Evolutionary conservation across 495 filamentous ascomycete species (phyloP), one percentile per base, ranked within the genome.

Genomic region (Aspergillus olivimuriae): DNA sequence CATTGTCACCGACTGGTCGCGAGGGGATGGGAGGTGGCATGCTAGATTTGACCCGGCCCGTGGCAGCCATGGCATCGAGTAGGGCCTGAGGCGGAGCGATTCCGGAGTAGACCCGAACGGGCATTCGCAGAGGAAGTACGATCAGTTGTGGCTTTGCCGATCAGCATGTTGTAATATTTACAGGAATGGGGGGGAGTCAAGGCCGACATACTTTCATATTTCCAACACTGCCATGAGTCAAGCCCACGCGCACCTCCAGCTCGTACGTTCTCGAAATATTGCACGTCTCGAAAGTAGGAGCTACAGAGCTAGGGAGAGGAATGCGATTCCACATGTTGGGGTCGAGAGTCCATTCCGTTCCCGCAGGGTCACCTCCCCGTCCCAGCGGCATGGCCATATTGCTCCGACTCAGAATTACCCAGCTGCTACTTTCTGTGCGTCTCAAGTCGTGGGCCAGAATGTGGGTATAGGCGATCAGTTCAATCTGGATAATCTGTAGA

Each of bases 251-350:
- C 24, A 95, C 68, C 56, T 95, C 87, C 32, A 98, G 65, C 50
- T 86, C 84, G 56, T 98, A 98, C 18, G 57, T 70, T 32, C 91
- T 78, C 39, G 72, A 70, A 39, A 98, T 79, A 59, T 97, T 97
- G 57, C 92, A 98, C 15, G 89, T 90, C 34, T 78, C 68, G 56
- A 98, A 98, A 4, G 77, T 78, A 0, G 92, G 92, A 16, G 87
- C 81, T 21, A 97, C 76, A 1, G 83, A 89, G 55, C 85, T 89
- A 3, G 92, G 92, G 12, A 97, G 64, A 3, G 78, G 71, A 14
- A 77, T 60, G 18, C 65, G 64, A 39, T 74, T 72, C 92, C 92
- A 98, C 23, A 90, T 50, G 0, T 54, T 63, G 5, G 75, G 52
- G 44, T 89, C 82, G 10, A 95, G 59, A 30, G 75, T 67, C 41